Conservation (phyloP, 768 basidiomycete species). For the Lactarius quietus region DNA sequence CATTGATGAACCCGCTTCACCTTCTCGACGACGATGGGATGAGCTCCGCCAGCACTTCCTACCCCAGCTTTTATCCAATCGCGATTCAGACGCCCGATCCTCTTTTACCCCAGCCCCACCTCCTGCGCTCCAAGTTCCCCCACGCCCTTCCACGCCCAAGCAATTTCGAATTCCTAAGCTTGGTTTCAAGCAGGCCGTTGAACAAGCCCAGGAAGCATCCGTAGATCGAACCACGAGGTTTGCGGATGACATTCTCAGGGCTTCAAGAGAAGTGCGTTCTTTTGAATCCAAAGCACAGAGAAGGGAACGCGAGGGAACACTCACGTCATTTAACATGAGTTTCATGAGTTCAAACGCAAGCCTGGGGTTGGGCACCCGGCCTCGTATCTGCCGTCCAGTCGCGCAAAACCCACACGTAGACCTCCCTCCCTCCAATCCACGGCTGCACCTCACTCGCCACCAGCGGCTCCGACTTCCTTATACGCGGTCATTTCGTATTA, state of each 20-base stretch:
- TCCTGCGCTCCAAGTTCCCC: conserved; percentile 5
- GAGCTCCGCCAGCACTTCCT: conserved; percentile 53
- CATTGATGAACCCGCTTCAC: conserved; percentile 26
- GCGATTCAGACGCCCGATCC: conserved; percentile 22
- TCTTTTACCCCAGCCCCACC: conserved; percentile 22
- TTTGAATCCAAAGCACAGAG: conserved; percentile 38
- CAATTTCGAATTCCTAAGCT: conserved; percentile 47
- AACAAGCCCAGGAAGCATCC: conserved; percentile 51
- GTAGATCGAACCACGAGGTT: conserved; percentile 49
- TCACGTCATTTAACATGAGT: conserved; percentile 23
- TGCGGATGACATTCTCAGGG: conserved; percentile 51
- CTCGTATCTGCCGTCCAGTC: conserved; percentile 13
- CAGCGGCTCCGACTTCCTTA: conserved; percentile 40
- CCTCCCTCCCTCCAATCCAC: conserved; percentile 44
- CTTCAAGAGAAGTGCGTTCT: conserved; percentile 52
- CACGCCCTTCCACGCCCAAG: conserved; percentile 24
- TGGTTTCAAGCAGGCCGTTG: conserved; percentile 63
- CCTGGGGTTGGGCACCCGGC: conserved; percentile 29
- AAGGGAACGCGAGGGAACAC: conserved; percentile 31
- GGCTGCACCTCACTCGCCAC: conserved; percentile 29
- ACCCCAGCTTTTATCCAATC: conserved; percentile 30
- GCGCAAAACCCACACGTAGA: conserved; percentile 36
- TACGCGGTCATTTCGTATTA: conserved; percentile 42
- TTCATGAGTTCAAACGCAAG: conserved; percentile 41
- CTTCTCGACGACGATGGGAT: conserved; percentile 49